Evolutionary conservation across 2,329 filamentous ascomycete species (phyloP).

Genomic region (Ophiocordyceps camponoti-rufipedis): DNA sequence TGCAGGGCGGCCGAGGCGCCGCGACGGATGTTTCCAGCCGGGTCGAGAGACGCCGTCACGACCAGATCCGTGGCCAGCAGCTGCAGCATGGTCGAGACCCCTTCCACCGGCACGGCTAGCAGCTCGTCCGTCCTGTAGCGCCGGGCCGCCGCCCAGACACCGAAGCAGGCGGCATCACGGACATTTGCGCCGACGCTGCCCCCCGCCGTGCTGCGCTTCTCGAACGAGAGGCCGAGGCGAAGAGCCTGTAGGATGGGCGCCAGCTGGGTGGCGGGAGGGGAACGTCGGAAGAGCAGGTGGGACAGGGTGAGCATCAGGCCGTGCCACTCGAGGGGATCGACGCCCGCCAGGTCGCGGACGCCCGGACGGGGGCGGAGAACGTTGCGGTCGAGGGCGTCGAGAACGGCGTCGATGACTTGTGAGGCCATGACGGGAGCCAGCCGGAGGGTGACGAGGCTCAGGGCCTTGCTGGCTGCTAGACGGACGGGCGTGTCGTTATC

Average conservation of each 20-base stretch:
- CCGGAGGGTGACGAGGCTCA: slow-evolving; percentile 72
- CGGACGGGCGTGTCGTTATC: slow-evolving; percentile 87
- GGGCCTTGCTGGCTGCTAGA: slow-evolving; percentile 77
- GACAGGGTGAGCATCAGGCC: slow-evolving; percentile 76
- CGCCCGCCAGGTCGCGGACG: slow-evolving; percentile 47
- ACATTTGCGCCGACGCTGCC: slow-evolving; percentile 76
- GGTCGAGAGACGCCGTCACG: slow-evolving; percentile 67
- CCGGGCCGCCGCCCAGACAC: slow-evolving; percentile 80
- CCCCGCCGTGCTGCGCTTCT: slow-evolving; percentile 75
- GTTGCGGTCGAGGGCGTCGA: slow-evolving; percentile 47
- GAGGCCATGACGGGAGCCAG: slow-evolving; percentile 64
- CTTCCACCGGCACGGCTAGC: slow-evolving; percentile 30
- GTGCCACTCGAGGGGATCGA: slow-evolving; percentile 79
- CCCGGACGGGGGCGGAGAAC: slow-evolving; percentile 32
- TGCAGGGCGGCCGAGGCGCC: slow-evolving; percentile 88
- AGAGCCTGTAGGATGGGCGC: slow-evolving; percentile 60
- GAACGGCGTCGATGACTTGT: slow-evolving; percentile 73
- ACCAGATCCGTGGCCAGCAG: slow-evolving; percentile 67
- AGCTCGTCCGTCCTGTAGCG: slow-evolving; percentile 73
- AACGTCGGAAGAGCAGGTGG: slow-evolving; percentile 70
- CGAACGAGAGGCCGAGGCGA: slow-evolving; percentile 66
- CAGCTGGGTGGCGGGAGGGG: slow-evolving; percentile 53
- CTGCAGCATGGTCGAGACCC: slow-evolving; percentile 38
- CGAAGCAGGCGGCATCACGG: slow-evolving; percentile 88
- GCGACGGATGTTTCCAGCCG: slow-evolving; percentile 80